A percentile compares a stretch with the other conserved stretches of the same genome.
Evolutionary conservation across 228 moss, liverwort and hornwort genomes (phyloP).

Genomic region (Sphagnum magellanicum): DNA sequence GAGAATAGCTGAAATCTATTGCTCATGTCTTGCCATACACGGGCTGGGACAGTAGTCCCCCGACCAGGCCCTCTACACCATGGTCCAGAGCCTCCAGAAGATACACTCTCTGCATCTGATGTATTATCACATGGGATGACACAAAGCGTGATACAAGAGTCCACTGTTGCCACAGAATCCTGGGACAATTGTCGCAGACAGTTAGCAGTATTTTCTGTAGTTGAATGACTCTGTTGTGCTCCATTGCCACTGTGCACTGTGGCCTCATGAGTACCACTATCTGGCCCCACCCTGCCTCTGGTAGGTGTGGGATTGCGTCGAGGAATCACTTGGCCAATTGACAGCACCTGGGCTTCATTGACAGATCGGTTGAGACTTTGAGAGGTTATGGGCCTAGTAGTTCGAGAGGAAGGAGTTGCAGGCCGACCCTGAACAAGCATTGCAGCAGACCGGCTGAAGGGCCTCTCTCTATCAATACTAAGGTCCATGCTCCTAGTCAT

Average conservation of each 20-base stretch:
- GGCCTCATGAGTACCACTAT: slow-evolving; percentile 13
- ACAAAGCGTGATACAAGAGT: slow-evolving; percentile 32
- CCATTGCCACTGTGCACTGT: slow-evolving; percentile 11
- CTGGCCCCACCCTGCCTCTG: slow-evolving; percentile 17
- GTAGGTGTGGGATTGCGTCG: slow-evolving; percentile 57
- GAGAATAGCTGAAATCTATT: slow-evolving; percentile 64
- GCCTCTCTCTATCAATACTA: slow-evolving; percentile 60
- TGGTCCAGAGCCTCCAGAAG: slow-evolving; percentile 70
- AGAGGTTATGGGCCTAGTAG: slow-evolving; percentile 36
- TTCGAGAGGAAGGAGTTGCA: slow-evolving; percentile 61
- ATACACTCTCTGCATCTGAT: slow-evolving; percentile 93
- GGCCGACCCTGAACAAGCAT: slow-evolving; percentile 39
- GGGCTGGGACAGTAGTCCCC: slow-evolving; percentile 80
- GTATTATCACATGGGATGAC: slow-evolving; percentile 26
- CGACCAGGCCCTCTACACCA: slow-evolving; percentile 38
- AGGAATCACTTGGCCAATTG: slow-evolving; percentile 13
- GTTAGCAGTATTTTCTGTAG: slow-evolving; percentile 23
- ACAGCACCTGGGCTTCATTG: slow-evolving; percentile 37
- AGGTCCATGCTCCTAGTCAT: slow-evolving; percentile 88
- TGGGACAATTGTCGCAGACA: slow-evolving; percentile 54
- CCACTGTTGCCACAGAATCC: slow-evolving; percentile 69
- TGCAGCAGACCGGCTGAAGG: slow-evolving; percentile 40
- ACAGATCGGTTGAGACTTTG: slow-evolving; percentile 62
- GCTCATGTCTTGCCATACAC: slow-evolving; percentile 85
- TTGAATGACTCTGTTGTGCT: slow-evolving; percentile 29